phyloP scores from a whole-genome alignment of 805 yeast genomes.

The Myxozyma sirexii region DNA sequence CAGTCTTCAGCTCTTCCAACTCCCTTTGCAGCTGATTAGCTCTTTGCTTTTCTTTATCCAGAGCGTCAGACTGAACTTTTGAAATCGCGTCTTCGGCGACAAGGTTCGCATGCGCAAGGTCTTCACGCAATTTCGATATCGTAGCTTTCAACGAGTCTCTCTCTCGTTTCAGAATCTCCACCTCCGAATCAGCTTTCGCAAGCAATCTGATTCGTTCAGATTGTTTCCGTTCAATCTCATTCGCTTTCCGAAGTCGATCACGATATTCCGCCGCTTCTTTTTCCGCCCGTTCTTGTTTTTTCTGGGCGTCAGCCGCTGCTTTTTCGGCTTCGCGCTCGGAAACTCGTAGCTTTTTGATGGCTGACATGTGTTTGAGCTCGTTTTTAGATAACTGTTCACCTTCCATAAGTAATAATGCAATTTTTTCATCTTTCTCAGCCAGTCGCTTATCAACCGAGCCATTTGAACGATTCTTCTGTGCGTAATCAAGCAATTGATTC shows the following conservation, averaged over 20 bases:
- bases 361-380: constrained; percentile 68
- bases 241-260: constrained; percentile 31
- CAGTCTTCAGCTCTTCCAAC: constrained; percentile 41
- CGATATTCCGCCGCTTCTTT: constrained; percentile 50
- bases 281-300: constrained; percentile 40
- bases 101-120: constrained; percentile 38
- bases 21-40: constrained; percentile 39
- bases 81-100: constrained; percentile 38
- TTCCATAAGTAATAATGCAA: constrained; percentile 69
- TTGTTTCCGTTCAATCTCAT: constrained; percentile 35
- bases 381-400: constrained; percentile 72
- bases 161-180: constrained; percentile 32
- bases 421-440: constrained; percentile 59
- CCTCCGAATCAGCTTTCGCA: constrained; percentile 34
- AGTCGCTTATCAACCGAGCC: constrained; percentile 27
- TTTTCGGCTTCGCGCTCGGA: constrained; percentile 49
- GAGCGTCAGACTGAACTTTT: constrained; percentile 39
- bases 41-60: constrained; percentile 38
- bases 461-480: constrained; percentile 23
- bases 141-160: constrained; percentile 28
- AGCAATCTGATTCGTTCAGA: constrained; percentile 36
- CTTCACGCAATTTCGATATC: constrained; percentile 36
- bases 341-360: constrained; percentile 63
- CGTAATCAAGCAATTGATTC: constrained; percentile 31
- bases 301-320: constrained; percentile 39